These are phyloP conservation scores for Diaporthe sp. DNA, from an alignment of 2,329 filamentous ascomycete genomes.

Conservation along the genomic window DNA sequence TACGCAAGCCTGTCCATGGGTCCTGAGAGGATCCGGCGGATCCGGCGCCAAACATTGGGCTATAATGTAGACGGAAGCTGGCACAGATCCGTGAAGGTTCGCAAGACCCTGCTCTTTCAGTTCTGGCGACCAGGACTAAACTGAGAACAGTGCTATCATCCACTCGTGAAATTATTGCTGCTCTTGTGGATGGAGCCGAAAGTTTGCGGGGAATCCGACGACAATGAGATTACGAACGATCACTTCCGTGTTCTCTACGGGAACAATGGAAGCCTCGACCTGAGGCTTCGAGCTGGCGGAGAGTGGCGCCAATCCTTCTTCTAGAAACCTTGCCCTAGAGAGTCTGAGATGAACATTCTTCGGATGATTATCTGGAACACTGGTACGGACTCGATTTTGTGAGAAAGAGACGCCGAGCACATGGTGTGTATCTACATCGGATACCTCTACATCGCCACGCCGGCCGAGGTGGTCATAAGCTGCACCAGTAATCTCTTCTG, in stretches of 20 bases:
- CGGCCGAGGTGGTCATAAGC: no score
- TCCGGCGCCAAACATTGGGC: background rate
- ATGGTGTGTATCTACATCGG: no score
- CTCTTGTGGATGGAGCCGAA: background rate
- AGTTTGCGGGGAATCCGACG: background rate
- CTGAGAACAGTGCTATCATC: background rate
- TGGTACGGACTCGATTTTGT: background rate
- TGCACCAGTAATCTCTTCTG: no score
- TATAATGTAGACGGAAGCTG: background rate
- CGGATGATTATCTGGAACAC: no score
- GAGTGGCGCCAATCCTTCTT: background rate
- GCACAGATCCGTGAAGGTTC: background rate
- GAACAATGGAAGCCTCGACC: fast-evolving
- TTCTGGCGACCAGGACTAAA: background rate
- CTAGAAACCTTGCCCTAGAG: background rate
- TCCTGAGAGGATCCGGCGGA: background rate
- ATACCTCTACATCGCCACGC: background rate
- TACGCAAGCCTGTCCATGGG: background rate
- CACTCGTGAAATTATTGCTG: background rate
- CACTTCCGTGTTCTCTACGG: no score
- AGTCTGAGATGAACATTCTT: no score
- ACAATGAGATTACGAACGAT: background rate
- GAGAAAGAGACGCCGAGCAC: no score
- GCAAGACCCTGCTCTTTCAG: background rate
- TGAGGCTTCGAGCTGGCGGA: background rate